Conservation (phyloP, 768 basidiomycete genomes). For the Macrolepiota albuminosa region DNA sequence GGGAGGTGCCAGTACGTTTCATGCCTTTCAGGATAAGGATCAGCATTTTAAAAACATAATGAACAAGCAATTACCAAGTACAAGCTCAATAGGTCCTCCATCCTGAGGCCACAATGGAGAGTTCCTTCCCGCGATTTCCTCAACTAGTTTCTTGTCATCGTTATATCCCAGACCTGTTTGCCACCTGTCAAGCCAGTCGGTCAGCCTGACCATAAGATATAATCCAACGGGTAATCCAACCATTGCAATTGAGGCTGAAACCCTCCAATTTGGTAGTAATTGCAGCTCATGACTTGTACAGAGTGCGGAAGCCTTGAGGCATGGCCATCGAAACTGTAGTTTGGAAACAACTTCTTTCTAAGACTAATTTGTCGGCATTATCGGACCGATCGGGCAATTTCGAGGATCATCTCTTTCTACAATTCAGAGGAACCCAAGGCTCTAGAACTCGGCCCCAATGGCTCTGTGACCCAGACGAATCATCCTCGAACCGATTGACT, state of each 20-base stretch:
- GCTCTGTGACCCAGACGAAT: not conserved
- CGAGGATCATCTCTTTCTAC: not conserved
- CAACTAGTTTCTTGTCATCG: slow-evolving; percentile 31
- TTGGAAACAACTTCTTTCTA: not conserved
- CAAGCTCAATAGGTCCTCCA: slow-evolving; percentile 29
- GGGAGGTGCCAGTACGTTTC: slow-evolving; percentile 36
- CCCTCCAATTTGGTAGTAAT: slow-evolving; percentile 25
- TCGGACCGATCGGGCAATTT: not conserved
- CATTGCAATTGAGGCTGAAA: slow-evolving; percentile 21
- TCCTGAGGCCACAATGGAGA: slow-evolving; percentile 26
- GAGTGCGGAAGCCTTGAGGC: not conserved
- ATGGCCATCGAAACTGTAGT: not conserved
- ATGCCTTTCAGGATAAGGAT: slow-evolving; percentile 30
- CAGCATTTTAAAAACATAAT: not conserved
- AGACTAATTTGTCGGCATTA: not conserved
- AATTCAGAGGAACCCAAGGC: not conserved
- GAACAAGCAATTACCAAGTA: slow-evolving; percentile 30
- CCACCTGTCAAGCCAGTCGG: not conserved
- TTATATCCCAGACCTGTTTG: slow-evolving; percentile 10
- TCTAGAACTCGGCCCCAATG: not conserved
- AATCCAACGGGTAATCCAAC: slow-evolving; percentile 5
- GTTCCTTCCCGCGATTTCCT: slow-evolving; percentile 20
- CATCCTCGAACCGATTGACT: not conserved
- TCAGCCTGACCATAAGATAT: not conserved
- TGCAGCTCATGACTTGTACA: slow-evolving; percentile 8